These are phyloP conservation scores for Russula ochroleuca DNA, from an alignment of 768 basidiomycete species.

Conservation along the genomic window DNA sequence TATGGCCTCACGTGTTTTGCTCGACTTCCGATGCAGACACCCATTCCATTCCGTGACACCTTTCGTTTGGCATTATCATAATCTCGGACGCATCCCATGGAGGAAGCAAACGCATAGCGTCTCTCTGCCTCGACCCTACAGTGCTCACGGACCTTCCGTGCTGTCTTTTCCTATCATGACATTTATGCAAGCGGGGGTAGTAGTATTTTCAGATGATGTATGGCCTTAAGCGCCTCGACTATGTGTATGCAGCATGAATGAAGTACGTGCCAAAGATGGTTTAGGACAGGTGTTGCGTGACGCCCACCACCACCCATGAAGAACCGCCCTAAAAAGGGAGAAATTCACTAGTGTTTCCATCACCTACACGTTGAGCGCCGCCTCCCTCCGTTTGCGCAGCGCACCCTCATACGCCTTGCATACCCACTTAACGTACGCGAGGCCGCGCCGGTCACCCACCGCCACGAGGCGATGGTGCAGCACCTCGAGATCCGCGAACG, in stretches of 20 bases:
- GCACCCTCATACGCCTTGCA: constrained; percentile 70
- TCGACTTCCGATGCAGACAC: not conserved
- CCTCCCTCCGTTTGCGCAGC: constrained; percentile 56
- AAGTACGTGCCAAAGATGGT: constrained; percentile 7
- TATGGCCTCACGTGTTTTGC: constrained; percentile 1
- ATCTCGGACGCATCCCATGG: constrained; percentile 4
- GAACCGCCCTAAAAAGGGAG: not conserved
- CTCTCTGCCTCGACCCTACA: not conserved
- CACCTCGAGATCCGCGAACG: constrained; percentile 72
- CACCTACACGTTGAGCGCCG: not conserved
- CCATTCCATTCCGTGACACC: constrained; percentile 20
- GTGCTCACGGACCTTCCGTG: constrained; percentile 1
- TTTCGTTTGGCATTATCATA: constrained; percentile 4
- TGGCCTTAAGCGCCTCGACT: constrained; percentile 12
- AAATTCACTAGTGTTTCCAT: not conserved
- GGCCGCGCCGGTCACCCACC: constrained; percentile 38
- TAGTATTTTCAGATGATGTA: constrained; percentile 21
- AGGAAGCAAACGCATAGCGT: not conserved
- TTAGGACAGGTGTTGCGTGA: not conserved
- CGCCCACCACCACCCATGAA: not conserved
- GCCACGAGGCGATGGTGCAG: constrained; percentile 71
- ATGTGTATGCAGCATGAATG: constrained; percentile 13
- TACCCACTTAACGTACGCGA: constrained; percentile 69
- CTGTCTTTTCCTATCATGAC: constrained; percentile 1
- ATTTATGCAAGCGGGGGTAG: constrained; percentile 3